Base-by-base conservation (phyloP, 352 stramenopile species). In the Bremia lactucae region DNA sequence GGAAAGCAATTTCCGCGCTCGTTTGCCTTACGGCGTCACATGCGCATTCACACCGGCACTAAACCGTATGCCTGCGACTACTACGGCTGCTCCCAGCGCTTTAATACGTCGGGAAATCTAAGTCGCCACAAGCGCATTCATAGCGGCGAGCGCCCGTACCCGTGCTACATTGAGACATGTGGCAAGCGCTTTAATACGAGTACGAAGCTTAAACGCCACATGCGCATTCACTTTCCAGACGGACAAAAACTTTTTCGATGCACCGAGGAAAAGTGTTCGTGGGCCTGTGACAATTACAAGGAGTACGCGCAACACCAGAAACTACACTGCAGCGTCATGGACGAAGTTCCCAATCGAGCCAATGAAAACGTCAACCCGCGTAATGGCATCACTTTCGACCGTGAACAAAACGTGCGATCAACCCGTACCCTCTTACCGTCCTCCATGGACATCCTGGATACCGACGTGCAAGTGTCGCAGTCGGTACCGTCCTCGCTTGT, bases 71-170 rank as follows among this genome's bases (percentile, higher is more conserved):
- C 52, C 15, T 93, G 80, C 36, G 75, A 90, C 56, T 72, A 72
- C 40, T 58, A 83, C 4, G 76, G 76, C 55, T 90, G 77, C 53
- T 24, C 59, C 31, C 72, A 87, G 49, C 67, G 77, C 11, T 93
- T 93, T 60, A 90, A 87, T 54, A 93, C 80, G 58, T 93, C 80
- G 6, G 80, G 80, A 6, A 93, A 93, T 50, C 41, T 93, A 7
- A 89, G 75, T 43, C 75, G 80, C 38, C 80, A 93, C 61, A 90
- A 90, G 48, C 77, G 79, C 55, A 93, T 89, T 50, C 80, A 93
- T 58, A 87, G 68, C 29, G 80, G 80, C 35, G 80, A 88, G 44
- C 65, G 78, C 3, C 80, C 80, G 16, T 93, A 89, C 52, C 72
- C 72, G 26, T 93, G 80, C 36, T 70, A 76, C 35, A 84, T 85